These are phyloP conservation scores for Desmodesmus armatus DNA, from an alignment of 139 green algal genomes.

Conservation along the genomic window DNA sequence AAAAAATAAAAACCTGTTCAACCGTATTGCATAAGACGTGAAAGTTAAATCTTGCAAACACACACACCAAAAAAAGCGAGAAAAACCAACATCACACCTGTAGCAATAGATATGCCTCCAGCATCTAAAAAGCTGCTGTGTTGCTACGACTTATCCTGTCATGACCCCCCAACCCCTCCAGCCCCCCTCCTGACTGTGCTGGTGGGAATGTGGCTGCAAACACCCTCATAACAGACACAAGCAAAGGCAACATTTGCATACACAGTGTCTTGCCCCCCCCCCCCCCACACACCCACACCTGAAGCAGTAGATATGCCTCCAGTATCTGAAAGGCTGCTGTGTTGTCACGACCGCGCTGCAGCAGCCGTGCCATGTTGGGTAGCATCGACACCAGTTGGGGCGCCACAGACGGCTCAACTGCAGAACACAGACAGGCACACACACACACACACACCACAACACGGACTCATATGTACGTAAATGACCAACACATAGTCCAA, in stretches of 20 bases:
- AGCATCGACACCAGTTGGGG: slow-evolving; percentile 65
- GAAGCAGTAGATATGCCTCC: slow-evolving; percentile 74
- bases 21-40: too few species aligned
- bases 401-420: slow-evolving; percentile 33
- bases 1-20: too few species aligned
- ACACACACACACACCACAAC: slow-evolving; percentile 6
- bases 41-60: neutral
- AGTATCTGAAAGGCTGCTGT: slow-evolving; percentile 63
- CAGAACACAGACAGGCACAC: slow-evolving; percentile 17
- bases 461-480: neutral
- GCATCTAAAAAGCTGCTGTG: slow-evolving; percentile 58
- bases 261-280: neutral
- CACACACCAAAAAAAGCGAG: neutral
- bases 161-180: too few species aligned
- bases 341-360: slow-evolving; percentile 68
- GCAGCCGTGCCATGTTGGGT: slow-evolving; percentile 60
- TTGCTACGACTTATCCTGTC: slow-evolving; percentile 72
- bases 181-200: too few species aligned
- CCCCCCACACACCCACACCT: neutral
- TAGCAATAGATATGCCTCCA: neutral
- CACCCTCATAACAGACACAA: neutral
- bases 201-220: neutral
- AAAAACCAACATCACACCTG: neutral
- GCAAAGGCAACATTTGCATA: neutral
- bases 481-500: neutral